Percentiles rank a stretch among this genome's conserved stretches.
These are phyloP conservation scores for Chlamydomonas sphaeroides DNA, from an alignment of 139 green algal genomes.

Conservation along the genomic window DNA sequence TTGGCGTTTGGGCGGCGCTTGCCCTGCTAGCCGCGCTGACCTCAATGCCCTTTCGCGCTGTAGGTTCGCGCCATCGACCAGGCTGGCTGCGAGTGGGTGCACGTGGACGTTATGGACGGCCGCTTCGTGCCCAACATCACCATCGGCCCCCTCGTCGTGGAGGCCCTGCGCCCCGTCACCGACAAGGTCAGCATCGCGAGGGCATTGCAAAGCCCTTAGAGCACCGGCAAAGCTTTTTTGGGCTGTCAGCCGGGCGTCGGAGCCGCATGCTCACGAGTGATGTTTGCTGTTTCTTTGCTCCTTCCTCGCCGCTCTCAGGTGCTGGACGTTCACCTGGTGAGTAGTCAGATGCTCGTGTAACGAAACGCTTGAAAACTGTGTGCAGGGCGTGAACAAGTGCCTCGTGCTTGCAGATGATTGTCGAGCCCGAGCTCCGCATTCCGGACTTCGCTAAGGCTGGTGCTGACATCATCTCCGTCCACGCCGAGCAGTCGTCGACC, in stretches of 20 bases:
- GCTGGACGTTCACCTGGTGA: constrained; percentile 93
- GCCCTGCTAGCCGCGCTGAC: neutral
- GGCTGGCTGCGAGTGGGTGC: constrained; percentile 96
- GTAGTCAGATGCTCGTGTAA: too few species aligned
- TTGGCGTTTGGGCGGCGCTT: neutral
- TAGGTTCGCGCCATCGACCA: constrained; percentile 93
- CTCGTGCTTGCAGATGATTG: constrained; percentile 89
- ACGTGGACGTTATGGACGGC: constrained; percentile 97
- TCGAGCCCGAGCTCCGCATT: constrained; percentile 96
- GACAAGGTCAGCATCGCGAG: too few species aligned
- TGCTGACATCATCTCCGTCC: constrained; percentile 98
- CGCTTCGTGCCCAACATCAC: constrained; percentile 99
- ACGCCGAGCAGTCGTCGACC: constrained; percentile 89
- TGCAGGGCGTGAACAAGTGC: too few species aligned
- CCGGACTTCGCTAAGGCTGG: constrained; percentile 97
- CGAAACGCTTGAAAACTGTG: too few species aligned
- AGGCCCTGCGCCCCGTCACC: constrained; percentile 94
- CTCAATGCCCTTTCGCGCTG: neutral
- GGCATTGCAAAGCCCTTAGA: too few species aligned
- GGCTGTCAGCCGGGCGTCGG: too few species aligned
- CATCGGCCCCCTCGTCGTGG: constrained; percentile 97
- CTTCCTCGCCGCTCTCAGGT: too few species aligned
- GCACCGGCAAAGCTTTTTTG: too few species aligned
- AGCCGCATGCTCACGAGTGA: too few species aligned
- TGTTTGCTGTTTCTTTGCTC: too few species aligned